Conservation (phyloP, 2,329 filamentous ascomycete genomes). For the Tolypocladium ovalisporum region DNA sequence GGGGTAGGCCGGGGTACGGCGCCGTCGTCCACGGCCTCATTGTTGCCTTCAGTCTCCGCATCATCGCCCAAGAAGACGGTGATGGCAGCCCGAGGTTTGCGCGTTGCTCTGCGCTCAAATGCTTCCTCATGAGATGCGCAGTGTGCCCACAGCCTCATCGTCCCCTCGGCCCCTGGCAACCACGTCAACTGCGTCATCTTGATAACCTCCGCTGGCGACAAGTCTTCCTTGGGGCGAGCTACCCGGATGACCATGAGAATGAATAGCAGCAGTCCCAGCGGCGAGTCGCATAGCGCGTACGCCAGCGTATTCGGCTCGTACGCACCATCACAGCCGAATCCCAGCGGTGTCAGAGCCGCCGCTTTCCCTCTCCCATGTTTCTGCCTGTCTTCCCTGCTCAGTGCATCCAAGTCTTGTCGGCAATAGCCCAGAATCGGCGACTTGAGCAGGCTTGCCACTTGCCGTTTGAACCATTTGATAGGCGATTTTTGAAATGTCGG, state of each 20-base stretch:
- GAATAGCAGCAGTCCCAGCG: slow-evolving; percentile 44
- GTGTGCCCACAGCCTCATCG: slow-evolving; percentile 44
- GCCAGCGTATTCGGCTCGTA: slow-evolving; percentile 43
- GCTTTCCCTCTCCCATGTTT: slow-evolving; percentile 4
- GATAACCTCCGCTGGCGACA: slow-evolving; percentile 43
- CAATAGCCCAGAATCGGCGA: slow-evolving; percentile 45
- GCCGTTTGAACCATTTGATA: slow-evolving; percentile 44
- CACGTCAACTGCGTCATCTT: slow-evolving; percentile 52
- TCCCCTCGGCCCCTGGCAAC: slow-evolving; percentile 54
- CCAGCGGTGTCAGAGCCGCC: slow-evolving; percentile 11
- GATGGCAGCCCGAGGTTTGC: slow-evolving; percentile 30
- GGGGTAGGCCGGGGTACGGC: slow-evolving; percentile 12
- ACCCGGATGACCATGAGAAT: slow-evolving; percentile 36
- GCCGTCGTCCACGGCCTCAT: background rate
- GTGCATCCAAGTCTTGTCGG: slow-evolving; percentile 35
- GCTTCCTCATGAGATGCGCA: slow-evolving; percentile 22
- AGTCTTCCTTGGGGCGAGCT: slow-evolving; percentile 26
- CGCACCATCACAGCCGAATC: slow-evolving; percentile 17
- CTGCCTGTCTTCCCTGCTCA: slow-evolving; percentile 14
- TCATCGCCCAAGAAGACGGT: slow-evolving; percentile 35
- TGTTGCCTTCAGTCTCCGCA: background rate
- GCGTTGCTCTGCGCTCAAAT: slow-evolving; percentile 9
- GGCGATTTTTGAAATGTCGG: slow-evolving; percentile 35
- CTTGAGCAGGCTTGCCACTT: slow-evolving; percentile 36
- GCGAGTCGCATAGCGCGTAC: slow-evolving; percentile 53